Evolutionary conservation across 495 filamentous ascomycete genomes (phyloP).

Genomic region (Tuber umbilicatum): DNA sequence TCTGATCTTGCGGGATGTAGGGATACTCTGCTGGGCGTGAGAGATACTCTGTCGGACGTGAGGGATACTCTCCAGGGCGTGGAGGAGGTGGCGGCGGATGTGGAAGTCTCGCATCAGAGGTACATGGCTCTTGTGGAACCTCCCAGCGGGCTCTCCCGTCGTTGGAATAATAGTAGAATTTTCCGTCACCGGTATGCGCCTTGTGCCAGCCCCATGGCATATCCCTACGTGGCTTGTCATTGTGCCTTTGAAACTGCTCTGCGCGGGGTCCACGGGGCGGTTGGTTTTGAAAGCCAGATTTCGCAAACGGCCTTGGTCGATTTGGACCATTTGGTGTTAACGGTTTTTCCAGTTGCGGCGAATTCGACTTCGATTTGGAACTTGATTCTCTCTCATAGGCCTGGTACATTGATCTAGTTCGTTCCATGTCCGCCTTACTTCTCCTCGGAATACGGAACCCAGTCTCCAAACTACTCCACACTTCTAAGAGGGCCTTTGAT

Average conservation of each 20-base stretch:
- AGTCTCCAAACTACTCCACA: slow-evolving; percentile 85
- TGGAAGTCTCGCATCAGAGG: slow-evolving; percentile 21
- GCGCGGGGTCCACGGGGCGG: slow-evolving; percentile 36
- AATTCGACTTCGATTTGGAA: slow-evolving; percentile 35
- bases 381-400: slow-evolving; percentile 32
- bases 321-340: slow-evolving; percentile 26
- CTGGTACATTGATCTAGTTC: slow-evolving; percentile 14
- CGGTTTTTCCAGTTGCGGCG: slow-evolving; percentile 25
- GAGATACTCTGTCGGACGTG: not conserved
- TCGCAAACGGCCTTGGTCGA: slow-evolving; percentile 19
- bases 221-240: slow-evolving; percentile 19
- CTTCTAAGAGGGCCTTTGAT: slow-evolving; percentile 65
- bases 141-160: slow-evolving; percentile 38
- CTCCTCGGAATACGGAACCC: slow-evolving; percentile 89
- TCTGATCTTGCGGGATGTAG: slow-evolving; percentile 24
- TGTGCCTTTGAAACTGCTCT: slow-evolving; percentile 29
- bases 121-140: slow-evolving; percentile 32
- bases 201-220: slow-evolving; percentile 41
- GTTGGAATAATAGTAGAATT: slow-evolving; percentile 38
- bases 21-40: not conserved
- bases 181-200: slow-evolving; percentile 14
- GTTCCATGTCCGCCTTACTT: slow-evolving; percentile 32
- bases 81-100: slow-evolving; percentile 35
- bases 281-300: slow-evolving; percentile 34
- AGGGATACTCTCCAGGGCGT: slow-evolving; percentile 24